Percentiles rank a stretch among this genome's conserved stretches.
These are phyloP conservation scores for Fusarium scirpi DNA, from an alignment of 2,329 filamentous ascomycete genomes.

Conservation along the genomic window DNA sequence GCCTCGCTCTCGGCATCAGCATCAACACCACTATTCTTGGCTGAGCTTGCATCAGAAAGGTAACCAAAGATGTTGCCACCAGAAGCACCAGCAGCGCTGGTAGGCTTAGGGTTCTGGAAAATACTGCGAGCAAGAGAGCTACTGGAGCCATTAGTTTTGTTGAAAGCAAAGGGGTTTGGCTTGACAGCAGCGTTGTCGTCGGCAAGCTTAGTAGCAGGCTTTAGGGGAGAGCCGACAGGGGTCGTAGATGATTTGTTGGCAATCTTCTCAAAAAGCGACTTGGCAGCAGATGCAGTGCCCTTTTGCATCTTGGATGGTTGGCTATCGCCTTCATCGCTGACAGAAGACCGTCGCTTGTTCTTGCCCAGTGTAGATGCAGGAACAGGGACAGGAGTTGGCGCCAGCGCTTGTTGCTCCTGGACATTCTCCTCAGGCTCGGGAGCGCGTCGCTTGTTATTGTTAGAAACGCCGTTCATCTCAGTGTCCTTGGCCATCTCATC, in stretches of 20 bases:
- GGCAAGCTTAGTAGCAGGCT: constrained; percentile 47
- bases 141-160: constrained; percentile 53
- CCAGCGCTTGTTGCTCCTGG: constrained; percentile 55
- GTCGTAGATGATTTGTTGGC: constrained; percentile 62
- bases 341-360: constrained; percentile 65
- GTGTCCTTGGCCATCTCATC: constrained; percentile 60
- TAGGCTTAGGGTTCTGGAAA: constrained; percentile 56
- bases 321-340: constrained; percentile 59
- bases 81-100: constrained; percentile 36
- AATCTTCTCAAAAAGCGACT: constrained; percentile 68
- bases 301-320: constrained; percentile 65
- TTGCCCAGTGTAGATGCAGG: constrained; percentile 54
- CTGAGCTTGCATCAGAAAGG: constrained; percentile 67
- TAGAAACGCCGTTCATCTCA: constrained; percentile 51
- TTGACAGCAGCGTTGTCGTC: constrained; percentile 49
- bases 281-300: constrained; percentile 65
- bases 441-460: constrained; percentile 62
- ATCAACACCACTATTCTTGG: constrained; percentile 65
- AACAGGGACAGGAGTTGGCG: constrained; percentile 47
- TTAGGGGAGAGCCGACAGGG: constrained; percentile 50
- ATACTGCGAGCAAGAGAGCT: constrained; percentile 56
- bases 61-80: constrained; percentile 69
- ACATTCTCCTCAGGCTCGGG: constrained; percentile 55
- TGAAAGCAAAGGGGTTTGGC: constrained; percentile 50
- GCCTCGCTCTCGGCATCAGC: constrained; percentile 61